Percentiles rank a stretch among this genome's conserved stretches.
Conservation (phyloP, 2,329 filamentous ascomycete genomes). For the Didymella lethalis region DNA sequence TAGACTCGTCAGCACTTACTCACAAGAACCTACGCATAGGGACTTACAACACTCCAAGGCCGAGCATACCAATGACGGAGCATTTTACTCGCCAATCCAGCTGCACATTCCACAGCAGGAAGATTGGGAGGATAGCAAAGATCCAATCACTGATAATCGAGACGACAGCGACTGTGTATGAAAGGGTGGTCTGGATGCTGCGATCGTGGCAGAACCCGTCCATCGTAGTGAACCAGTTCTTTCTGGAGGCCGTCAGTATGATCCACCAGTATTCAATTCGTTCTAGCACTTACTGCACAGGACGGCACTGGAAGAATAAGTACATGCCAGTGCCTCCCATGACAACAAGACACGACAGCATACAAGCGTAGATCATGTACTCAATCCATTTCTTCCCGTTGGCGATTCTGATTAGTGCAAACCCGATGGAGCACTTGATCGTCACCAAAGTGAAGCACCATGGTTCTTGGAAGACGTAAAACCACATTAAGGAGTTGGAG, state of each 20-base stretch:
- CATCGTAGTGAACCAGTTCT: constrained; percentile 23
- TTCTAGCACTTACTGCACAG: constrained; percentile 18
- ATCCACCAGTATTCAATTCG: neutral
- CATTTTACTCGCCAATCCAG: constrained; percentile 61
- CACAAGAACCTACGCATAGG: too few species aligned
- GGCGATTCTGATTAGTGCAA: constrained; percentile 23
- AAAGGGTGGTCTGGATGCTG: constrained; percentile 18
- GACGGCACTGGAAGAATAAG: constrained; percentile 23
- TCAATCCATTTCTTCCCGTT: constrained; percentile 26
- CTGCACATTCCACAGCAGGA: constrained; percentile 61
- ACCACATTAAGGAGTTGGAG: constrained; percentile 23
- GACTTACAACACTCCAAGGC: constrained; percentile 21
- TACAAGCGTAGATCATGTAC: constrained; percentile 21
- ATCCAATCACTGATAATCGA: constrained; percentile 31
- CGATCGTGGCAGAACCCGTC: constrained; percentile 14
- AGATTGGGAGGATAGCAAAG: constrained; percentile 44
- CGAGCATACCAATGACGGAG: constrained; percentile 51
- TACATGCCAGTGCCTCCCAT: constrained; percentile 26
- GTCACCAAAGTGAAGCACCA: constrained; percentile 25
- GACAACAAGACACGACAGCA: constrained; percentile 13
- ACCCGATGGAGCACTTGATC: constrained; percentile 26
- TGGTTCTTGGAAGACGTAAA: constrained; percentile 24
- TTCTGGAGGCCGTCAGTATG: constrained; percentile 7
- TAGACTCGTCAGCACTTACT: neutral
- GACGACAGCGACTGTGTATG: constrained; percentile 20